Conservation (phyloP, 176 grass and related monocot genomes). For the Areca catechu region DNA sequence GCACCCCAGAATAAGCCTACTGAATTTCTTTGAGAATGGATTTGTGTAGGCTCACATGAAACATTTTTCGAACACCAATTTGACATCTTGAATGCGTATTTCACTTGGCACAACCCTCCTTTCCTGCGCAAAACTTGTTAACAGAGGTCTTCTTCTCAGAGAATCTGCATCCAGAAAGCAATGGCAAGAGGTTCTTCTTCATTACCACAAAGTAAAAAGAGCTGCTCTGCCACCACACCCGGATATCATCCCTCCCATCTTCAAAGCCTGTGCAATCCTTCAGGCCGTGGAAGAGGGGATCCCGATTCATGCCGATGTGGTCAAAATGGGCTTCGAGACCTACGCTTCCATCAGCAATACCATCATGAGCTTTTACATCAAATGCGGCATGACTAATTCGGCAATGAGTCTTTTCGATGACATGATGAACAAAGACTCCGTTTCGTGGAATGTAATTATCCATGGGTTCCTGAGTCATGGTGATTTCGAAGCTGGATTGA, state of each 20-base stretch:
- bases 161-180: neutral
- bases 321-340: slow-evolving; percentile 20
- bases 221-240: neutral
- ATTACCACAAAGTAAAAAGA: slow-evolving; percentile 5
- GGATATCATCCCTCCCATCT: slow-evolving; percentile 11
- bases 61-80: too few relatives aligned
- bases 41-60: too few relatives aligned
- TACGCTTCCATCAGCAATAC: slow-evolving; percentile 27
- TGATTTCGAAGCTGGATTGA: neutral
- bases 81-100: too few relatives aligned
- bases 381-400: neutral
- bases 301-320: slow-evolving; percentile 23
- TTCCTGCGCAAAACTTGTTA: too few relatives aligned
- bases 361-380: slow-evolving; percentile 27
- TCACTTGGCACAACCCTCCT: too few relatives aligned
- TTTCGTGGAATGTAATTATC: slow-evolving; percentile 32
- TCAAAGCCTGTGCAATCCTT: slow-evolving; percentile 19
- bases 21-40: too few relatives aligned
- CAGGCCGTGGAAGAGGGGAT: neutral
- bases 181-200: slow-evolving; percentile 5
- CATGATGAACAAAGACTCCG: slow-evolving; percentile 14
- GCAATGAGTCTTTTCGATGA: slow-evolving; percentile 16
- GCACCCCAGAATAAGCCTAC: too few relatives aligned
- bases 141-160: too few relatives aligned
- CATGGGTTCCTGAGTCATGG: slow-evolving; percentile 17